Evolutionary conservation across 805 yeast species (phyloP).

Genomic region (Debaryomyces maramus): DNA sequence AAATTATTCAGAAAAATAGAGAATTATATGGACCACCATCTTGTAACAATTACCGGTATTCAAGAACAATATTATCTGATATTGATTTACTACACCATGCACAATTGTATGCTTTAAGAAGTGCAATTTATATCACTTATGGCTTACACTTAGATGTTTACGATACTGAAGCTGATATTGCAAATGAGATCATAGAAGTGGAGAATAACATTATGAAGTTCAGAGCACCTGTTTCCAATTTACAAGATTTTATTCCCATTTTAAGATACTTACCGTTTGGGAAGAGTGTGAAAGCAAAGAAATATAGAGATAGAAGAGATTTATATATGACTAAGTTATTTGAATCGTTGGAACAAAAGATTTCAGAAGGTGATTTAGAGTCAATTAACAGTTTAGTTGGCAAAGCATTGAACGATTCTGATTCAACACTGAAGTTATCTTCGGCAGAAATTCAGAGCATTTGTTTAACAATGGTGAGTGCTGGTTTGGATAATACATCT

Average conservation of each 20-base stretch:
- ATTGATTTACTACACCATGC: constrained; percentile 39
- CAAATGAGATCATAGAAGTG: constrained; percentile 53
- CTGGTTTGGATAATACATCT: constrained; percentile 74
- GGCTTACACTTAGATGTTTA: constrained; percentile 50
- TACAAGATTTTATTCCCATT: constrained; percentile 54
- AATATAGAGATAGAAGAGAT: constrained; percentile 44
- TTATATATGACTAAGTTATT: constrained; percentile 45
- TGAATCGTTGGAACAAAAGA: constrained; percentile 11
- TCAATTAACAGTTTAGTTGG: constrained; percentile 35
- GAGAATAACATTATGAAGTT: constrained; percentile 57
- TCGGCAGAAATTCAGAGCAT: constrained; percentile 53
- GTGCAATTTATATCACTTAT: constrained; percentile 52
- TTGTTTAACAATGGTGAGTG: constrained; percentile 75
- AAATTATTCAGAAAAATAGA: constrained; percentile 9
- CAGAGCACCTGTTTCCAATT: constrained; percentile 57
- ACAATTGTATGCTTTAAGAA: constrained; percentile 53
- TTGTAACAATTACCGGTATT: constrained; percentile 13
- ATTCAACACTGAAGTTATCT: constrained; percentile 17
- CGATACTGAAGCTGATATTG: constrained; percentile 33
- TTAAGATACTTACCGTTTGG: constrained; percentile 32
- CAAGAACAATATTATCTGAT: constrained; percentile 23
- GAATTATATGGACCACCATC: constrained; percentile 21
- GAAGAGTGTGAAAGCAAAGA: constrained; percentile 13
- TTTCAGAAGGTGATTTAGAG: constrained; percentile 24
- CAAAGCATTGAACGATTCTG: constrained; percentile 8